Conservation (phyloP, 371 early-diverging fungal genomes). For the Parasitella parasitica region DNA sequence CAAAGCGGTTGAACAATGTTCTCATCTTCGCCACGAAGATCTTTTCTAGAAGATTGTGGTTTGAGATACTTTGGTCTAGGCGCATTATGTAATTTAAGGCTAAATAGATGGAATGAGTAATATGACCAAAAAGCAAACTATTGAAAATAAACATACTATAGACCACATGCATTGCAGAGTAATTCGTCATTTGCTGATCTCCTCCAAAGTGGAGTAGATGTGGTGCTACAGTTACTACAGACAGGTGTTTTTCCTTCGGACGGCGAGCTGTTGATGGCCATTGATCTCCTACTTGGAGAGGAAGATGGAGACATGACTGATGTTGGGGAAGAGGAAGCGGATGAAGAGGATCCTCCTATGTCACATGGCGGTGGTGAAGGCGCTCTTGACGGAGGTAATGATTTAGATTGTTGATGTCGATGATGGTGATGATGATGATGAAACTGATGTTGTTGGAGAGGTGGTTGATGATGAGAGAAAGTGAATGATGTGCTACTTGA, state of each 20-base stretch:
- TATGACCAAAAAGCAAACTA: not conserved
- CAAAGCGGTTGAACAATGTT: slow-evolving; percentile 57
- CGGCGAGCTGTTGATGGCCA: slow-evolving; percentile 17
- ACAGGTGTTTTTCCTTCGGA: slow-evolving; percentile 27
- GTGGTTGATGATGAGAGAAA: not conserved
- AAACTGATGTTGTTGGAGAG: slow-evolving; percentile 1
- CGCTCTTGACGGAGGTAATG: slow-evolving; percentile 22
- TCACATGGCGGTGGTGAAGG: slow-evolving; percentile 15
- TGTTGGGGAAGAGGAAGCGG: slow-evolving; percentile 1
- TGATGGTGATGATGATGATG: slow-evolving; percentile 3
- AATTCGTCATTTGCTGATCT: slow-evolving; percentile 77
- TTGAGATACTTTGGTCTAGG: slow-evolving; percentile 58
- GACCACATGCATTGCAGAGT: slow-evolving; percentile 94
- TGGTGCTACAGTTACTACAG: slow-evolving; percentile 88
- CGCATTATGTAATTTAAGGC: slow-evolving; percentile 71
- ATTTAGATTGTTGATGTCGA: slow-evolving; percentile 18
- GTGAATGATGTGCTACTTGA: not conserved
- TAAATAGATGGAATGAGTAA: not conserved
- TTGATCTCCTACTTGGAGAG: slow-evolving; percentile 9
- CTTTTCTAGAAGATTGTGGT: slow-evolving; percentile 25
- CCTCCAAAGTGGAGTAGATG: slow-evolving; percentile 95
- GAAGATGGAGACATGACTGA: not conserved
- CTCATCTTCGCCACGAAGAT: slow-evolving; percentile 31
- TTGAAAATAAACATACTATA: slow-evolving; percentile 55
- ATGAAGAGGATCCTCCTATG: not conserved